phyloP scores from a whole-genome alignment of 1,284 basidiomycete genomes.

The Ustilago xerochloae region DNA sequence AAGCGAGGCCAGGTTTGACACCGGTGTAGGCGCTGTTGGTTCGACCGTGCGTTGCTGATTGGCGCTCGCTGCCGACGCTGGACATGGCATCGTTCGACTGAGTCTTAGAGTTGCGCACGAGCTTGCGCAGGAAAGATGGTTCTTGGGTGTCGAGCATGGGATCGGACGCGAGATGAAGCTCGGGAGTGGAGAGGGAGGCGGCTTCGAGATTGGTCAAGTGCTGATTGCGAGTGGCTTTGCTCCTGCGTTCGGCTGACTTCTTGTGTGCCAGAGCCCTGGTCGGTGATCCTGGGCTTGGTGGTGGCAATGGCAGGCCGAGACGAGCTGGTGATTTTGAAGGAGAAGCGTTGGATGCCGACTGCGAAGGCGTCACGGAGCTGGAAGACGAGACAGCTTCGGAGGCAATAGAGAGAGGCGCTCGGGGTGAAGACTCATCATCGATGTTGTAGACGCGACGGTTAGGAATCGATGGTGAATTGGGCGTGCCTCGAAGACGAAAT shows the following conservation, averaged over 20 bases:
- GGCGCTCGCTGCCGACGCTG: slow-evolving; percentile 13
- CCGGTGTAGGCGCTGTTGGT: slow-evolving; percentile 14
- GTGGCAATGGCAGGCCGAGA: slow-evolving; percentile 13
- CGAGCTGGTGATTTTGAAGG: slow-evolving; percentile 12
- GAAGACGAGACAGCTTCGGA: slow-evolving; percentile 9
- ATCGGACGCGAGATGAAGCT: slow-evolving; percentile 58
- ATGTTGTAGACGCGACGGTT: slow-evolving; percentile 41
- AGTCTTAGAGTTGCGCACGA: slow-evolving; percentile 26
- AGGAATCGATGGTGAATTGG: slow-evolving; percentile 31
- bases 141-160: slow-evolving; percentile 51
- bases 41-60: slow-evolving; percentile 2
- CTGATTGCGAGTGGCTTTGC: slow-evolving; percentile 32
- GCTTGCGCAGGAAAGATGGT: slow-evolving; percentile 41
- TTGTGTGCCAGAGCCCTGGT: slow-evolving; percentile 24
- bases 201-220: slow-evolving; percentile 49
- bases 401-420: neutral
- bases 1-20: slow-evolving; percentile 23
- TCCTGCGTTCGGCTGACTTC: slow-evolving; percentile 30
- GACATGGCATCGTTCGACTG: slow-evolving; percentile 28
- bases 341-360: slow-evolving; percentile 21
- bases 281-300: slow-evolving; percentile 16
- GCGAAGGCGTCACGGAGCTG: slow-evolving; percentile 24
- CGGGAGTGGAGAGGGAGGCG: slow-evolving; percentile 55
- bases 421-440: slow-evolving; percentile 15
- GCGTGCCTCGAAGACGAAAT: slow-evolving; percentile 14